phyloP scores from a whole-genome alignment of 306 rosid genomes.

The Lagenaria siceraria region DNA sequence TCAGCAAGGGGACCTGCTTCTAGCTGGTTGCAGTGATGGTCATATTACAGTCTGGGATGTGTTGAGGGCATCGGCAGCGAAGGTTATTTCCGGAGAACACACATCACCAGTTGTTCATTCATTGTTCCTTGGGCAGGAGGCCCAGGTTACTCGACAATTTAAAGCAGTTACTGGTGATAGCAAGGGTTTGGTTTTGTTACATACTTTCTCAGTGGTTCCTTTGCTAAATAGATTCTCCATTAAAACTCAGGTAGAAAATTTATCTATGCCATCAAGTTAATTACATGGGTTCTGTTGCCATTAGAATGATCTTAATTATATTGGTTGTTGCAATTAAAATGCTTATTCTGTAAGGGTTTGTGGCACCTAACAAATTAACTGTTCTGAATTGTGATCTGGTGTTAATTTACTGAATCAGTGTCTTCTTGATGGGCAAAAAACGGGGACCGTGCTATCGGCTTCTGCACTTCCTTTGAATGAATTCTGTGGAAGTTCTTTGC shows the following conservation, averaged over 20 bases:
- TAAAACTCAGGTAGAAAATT: constrained; percentile 69
- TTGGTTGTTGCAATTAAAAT: not conserved
- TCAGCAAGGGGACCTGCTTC: constrained; percentile 91
- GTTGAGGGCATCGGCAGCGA: constrained; percentile 59
- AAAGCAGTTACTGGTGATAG: constrained; percentile 91
- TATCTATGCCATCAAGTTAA: constrained; percentile 11
- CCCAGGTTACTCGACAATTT: constrained; percentile 83
- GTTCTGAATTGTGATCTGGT: constrained; percentile 21
- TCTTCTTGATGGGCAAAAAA: constrained; percentile 90
- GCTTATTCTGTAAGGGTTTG: constrained; percentile 7
- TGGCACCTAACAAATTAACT: constrained; percentile 1
- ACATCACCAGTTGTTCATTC: constrained; percentile 81
- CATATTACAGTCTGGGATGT: constrained; percentile 86
- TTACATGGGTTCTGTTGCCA: not conserved
- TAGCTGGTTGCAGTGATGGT: constrained; percentile 92
- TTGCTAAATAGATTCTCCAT: constrained; percentile 58
- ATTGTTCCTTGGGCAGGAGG: constrained; percentile 78
- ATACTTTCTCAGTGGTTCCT: constrained; percentile 60
- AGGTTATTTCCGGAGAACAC: constrained; percentile 79
- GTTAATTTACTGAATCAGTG: constrained; percentile 48
- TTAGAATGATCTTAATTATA: not conserved
- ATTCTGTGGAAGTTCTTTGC: constrained; percentile 40
- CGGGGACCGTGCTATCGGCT: constrained; percentile 80
- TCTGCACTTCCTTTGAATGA: constrained; percentile 82
- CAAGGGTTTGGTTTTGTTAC: constrained; percentile 86